Conservation (phyloP, 108 stramenopile species). For the Cyclostephanos tholiformis region DNA sequence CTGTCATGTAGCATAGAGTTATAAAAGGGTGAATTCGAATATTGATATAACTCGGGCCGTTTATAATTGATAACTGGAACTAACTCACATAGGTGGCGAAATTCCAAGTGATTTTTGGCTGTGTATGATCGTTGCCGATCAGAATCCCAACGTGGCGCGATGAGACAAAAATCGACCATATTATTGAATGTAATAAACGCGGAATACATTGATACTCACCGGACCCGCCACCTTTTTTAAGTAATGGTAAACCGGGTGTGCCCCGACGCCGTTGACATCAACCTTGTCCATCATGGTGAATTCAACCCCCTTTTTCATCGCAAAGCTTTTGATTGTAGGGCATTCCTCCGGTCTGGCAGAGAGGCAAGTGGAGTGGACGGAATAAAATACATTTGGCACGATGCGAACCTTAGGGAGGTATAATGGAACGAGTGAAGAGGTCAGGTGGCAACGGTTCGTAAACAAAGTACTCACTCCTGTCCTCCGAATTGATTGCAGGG, state of each 20-base stretch:
- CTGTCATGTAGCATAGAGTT: not conserved
- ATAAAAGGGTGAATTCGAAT: not conserved
- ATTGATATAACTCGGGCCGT: not conserved
- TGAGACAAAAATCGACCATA: not conserved
- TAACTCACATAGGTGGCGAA: conserved; percentile 6
- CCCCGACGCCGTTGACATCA: conserved; percentile 77
- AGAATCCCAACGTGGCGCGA: not conserved
- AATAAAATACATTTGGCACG: not conserved
- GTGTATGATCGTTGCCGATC: not conserved
- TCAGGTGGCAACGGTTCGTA: not conserved
- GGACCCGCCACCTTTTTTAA: conserved; percentile 69
- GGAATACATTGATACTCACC: conserved; percentile 39
- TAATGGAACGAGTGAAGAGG: not conserved
- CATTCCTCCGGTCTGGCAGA: conserved; percentile 53
- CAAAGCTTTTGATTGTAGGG: conserved; percentile 66
- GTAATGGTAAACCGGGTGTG: conserved; percentile 71
- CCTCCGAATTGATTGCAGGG: conserved; percentile 90
- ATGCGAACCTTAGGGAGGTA: not conserved
- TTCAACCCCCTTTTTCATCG: conserved; percentile 65
- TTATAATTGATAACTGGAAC: not conserved
- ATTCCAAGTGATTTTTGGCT: conserved; percentile 7
- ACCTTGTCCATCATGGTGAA: conserved; percentile 90
- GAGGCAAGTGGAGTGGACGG: not conserved
- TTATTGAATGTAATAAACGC: not conserved
- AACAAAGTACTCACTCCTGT: conserved; percentile 56